These are phyloP conservation scores for Backusella parvicylindrica DNA, from an alignment of 192 early-diverging fungal genomes.

Conservation along the genomic window DNA sequence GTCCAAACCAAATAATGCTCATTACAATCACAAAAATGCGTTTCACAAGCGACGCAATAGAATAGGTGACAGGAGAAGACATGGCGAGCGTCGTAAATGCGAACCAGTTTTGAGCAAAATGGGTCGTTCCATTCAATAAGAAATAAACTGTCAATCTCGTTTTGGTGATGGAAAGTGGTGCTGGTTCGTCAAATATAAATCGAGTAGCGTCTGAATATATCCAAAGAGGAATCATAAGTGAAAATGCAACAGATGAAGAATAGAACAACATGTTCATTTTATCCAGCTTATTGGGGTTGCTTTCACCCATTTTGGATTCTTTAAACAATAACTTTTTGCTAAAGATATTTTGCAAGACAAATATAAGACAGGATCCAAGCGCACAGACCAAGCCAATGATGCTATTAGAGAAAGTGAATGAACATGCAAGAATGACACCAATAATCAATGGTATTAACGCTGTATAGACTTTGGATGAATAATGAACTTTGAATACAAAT, in stretches of 20 bases:
- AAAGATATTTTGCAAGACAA: constrained; percentile 86
- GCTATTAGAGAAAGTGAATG: constrained; percentile 65
- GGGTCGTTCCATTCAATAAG: constrained; percentile 72
- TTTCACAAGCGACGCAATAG: constrained; percentile 81
- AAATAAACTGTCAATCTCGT: constrained; percentile 41
- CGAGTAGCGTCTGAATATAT: constrained; percentile 60
- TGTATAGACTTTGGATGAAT: constrained; percentile 68
- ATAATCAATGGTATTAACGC: constrained; percentile 74
- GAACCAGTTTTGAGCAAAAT: constrained; percentile 81
- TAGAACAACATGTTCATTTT: constrained; percentile 89
- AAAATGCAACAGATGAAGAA: constrained; percentile 64
- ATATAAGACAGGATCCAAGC: constrained; percentile 69
- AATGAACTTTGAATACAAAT: constrained; percentile 63
- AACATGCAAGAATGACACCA: constrained; percentile 88
- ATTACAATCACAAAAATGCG: constrained; percentile 89
- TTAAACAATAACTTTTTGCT: constrained; percentile 74
- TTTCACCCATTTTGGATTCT: constrained; percentile 28
- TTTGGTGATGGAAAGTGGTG: not conserved
- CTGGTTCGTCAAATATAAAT: not conserved
- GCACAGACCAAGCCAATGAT: constrained; percentile 72
- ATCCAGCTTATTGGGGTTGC: constrained; percentile 65
- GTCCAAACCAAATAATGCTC: constrained; percentile 79
- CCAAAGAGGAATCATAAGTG: constrained; percentile 81
- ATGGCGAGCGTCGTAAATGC: constrained; percentile 75
- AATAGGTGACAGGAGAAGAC: constrained; percentile 85